Evolutionary conservation across 2,329 filamentous ascomycete genomes (phyloP).

Genomic region (Boeremia lycopersici): DNA sequence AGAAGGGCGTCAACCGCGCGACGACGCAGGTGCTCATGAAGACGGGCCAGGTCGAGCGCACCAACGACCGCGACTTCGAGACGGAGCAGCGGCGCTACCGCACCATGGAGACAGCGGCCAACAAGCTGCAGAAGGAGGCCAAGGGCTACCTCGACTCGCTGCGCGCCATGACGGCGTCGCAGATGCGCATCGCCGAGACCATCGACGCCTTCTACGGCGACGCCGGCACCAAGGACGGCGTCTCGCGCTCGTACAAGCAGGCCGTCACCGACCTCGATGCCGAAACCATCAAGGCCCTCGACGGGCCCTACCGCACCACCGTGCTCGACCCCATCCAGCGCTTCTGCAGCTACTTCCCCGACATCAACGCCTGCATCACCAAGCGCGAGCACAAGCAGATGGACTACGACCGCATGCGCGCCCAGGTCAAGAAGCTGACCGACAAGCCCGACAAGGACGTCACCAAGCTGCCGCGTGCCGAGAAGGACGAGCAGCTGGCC

Average conservation of each 20-base stretch:
- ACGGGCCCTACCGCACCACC: slow-evolving; percentile 92
- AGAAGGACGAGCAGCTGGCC: slow-evolving; percentile 95
- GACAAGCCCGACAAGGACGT: slow-evolving; percentile 99
- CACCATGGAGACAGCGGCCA: slow-evolving; percentile 94
- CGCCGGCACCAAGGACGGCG: slow-evolving; percentile 89
- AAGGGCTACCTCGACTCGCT: slow-evolving; percentile 97
- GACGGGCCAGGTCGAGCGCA: slow-evolving; percentile 97
- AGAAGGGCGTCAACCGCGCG: slow-evolving; percentile 97
- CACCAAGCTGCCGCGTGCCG: slow-evolving; percentile 91
- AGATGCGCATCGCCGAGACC: slow-evolving; percentile 99
- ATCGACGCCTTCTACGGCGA: slow-evolving; percentile 99
- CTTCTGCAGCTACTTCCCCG: slow-evolving; percentile 98
- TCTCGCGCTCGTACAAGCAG: slow-evolving; percentile 96
- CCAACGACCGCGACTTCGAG: slow-evolving; percentile 97
- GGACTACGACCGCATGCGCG: slow-evolving; percentile 94
- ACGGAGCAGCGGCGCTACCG: slow-evolving; percentile 96
- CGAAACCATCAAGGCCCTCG: slow-evolving; percentile 97
- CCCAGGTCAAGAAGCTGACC: slow-evolving; percentile 93
- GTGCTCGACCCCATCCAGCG: slow-evolving; percentile 94
- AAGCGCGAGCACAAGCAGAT: slow-evolving; percentile 98
- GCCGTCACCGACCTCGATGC: slow-evolving; percentile 97
- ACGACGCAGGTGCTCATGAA: slow-evolving; percentile 99
- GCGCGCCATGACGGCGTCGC: slow-evolving; percentile 97
- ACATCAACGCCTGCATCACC: slow-evolving; percentile 99
- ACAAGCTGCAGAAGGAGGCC: slow-evolving; percentile 93